phyloP scores from a whole-genome alignment of 257 asterid genomes.

The Salvia miltiorrhiza region DNA sequence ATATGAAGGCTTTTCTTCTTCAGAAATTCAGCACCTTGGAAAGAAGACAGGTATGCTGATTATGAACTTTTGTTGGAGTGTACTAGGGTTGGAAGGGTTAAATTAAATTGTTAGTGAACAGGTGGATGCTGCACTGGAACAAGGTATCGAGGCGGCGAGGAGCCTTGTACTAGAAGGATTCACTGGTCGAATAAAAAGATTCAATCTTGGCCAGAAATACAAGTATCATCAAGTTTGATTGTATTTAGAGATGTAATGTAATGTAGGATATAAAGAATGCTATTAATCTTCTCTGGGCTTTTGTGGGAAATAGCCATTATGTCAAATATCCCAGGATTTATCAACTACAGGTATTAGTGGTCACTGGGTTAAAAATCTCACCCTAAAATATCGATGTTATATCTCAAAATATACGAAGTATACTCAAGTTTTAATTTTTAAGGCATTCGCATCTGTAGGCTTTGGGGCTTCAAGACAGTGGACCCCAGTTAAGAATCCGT shows the following conservation, averaged over 20 bases:
- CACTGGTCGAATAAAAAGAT: slow-evolving; percentile 63
- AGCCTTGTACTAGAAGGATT: slow-evolving; percentile 70
- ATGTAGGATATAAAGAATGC: not conserved
- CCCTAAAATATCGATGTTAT: not conserved
- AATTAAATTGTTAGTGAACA: slow-evolving; percentile 7
- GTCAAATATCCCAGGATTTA: too few species aligned
- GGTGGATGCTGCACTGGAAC: slow-evolving; percentile 85
- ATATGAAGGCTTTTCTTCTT: slow-evolving; percentile 86
- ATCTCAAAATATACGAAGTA: too few species aligned
- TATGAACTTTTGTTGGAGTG: not conserved
- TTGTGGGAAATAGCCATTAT: not conserved
- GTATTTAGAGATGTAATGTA: not conserved
- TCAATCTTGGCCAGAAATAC: slow-evolving; percentile 92
- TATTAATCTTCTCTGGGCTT: not conserved
- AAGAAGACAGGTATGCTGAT: slow-evolving; percentile 62
- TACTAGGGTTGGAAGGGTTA: not conserved
- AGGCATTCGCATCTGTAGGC: too few species aligned
- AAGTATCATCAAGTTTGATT: slow-evolving; percentile 69
- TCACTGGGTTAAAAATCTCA: too few species aligned
- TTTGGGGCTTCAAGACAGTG: too few species aligned
- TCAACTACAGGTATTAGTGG: too few species aligned
- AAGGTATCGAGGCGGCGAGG: slow-evolving; percentile 76
- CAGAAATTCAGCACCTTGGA: slow-evolving; percentile 83
- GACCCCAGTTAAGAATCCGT: too few species aligned
- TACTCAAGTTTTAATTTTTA: too few species aligned